phyloP scores from a whole-genome alignment of 495 filamentous ascomycete genomes.

The Acidiella bohemica region DNA sequence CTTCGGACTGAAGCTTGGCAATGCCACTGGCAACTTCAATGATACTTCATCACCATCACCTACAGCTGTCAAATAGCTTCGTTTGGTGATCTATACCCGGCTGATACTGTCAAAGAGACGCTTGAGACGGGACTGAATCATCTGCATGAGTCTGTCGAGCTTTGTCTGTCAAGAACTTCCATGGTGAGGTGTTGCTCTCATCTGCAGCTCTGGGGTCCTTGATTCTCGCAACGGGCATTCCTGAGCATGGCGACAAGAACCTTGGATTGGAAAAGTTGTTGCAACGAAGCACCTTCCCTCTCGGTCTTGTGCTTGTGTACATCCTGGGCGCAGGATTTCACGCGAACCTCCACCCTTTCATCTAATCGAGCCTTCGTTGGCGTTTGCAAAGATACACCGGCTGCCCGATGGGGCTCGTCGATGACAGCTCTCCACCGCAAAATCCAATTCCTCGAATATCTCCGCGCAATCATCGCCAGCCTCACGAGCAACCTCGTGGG shows the following conservation, averaged over 20 bases:
- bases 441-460: conserved; percentile 2
- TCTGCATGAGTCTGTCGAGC: conserved; percentile 3
- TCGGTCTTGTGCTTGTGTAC: conserved; percentile 13
- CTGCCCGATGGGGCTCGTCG: conserved; percentile 11
- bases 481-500: conserved; percentile 10
- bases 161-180: conserved; percentile 16
- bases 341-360: background rate
- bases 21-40: no score
- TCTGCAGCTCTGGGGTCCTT: conserved; percentile 4
- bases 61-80: no score
- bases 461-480: background rate
- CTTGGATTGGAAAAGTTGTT: conserved; percentile 2
- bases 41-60: no score
- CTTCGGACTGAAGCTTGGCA: no score
- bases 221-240: conserved; percentile 2
- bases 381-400: conserved; percentile 7
- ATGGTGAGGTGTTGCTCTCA: conserved; percentile 12
- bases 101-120: background rate
- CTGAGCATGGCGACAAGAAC: background rate
- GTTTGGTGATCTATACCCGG: no score
- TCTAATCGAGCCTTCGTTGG: background rate
- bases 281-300: conserved; percentile 9
- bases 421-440: conserved; percentile 8
- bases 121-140: conserved; percentile 7
- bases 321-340: conserved; percentile 13